phyloP scores from a whole-genome alignment of 306 rosid genomes.

The Argentina anserina region DNA sequence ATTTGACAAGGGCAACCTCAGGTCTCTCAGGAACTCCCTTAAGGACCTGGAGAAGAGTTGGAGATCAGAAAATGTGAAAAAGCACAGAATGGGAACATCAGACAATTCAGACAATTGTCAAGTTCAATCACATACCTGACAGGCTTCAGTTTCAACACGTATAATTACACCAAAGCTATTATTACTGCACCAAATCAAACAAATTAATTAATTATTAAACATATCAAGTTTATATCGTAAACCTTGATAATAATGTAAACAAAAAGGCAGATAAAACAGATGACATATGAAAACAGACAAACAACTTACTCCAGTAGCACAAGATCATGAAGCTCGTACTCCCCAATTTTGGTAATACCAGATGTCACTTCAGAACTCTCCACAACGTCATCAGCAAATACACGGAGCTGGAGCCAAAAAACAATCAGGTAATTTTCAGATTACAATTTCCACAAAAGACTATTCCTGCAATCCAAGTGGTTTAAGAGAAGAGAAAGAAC shows the following conservation, averaged over 20 bases:
- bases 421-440: conserved; percentile 19
- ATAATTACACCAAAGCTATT: conserved; percentile 87
- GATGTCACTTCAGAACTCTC: conserved; percentile 98
- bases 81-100: background rate
- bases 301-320: conserved; percentile 80
- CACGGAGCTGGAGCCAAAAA: conserved; percentile 64
- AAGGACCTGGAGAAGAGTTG: conserved; percentile 61
- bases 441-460: conserved; percentile 12
- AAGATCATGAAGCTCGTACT: conserved; percentile 95
- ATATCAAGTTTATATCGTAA: background rate
- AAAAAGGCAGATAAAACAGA: background rate
- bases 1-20: conserved; percentile 73
- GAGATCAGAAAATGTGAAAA: conserved; percentile 7
- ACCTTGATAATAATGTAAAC: conserved; percentile 16
- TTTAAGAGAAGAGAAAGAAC: conserved; percentile 2
- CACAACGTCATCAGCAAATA: conserved; percentile 97
- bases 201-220: background rate
- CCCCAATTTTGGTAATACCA: conserved; percentile 90
- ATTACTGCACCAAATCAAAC: conserved; percentile 60
- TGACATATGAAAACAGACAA: background rate
- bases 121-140: conserved; percentile 55
- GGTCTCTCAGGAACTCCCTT: conserved; percentile 92
- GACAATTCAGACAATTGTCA: conserved; percentile 5
- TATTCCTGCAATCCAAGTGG: conserved; percentile 2
- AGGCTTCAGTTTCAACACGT: conserved; percentile 96